Percentiles rank a stretch among this genome's conserved stretches.
Conservation (phyloP, 73 alveolate species). For the Stentor coeruleus region DNA sequence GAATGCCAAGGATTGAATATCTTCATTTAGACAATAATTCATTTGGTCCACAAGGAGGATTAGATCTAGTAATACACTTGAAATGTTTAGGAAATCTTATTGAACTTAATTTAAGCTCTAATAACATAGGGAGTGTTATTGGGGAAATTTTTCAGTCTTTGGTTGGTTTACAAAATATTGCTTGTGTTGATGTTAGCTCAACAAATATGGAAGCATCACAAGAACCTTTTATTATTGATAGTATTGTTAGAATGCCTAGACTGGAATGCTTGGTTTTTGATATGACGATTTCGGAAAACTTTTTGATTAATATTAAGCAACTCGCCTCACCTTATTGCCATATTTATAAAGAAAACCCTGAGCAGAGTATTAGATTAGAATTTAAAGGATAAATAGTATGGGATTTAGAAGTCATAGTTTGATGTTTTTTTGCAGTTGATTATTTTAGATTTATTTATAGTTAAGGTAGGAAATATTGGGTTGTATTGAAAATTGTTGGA, state of each 20-base stretch:
- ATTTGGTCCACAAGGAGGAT: not conserved
- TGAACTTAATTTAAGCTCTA: not conserved
- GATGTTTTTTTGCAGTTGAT: too few relatives aligned
- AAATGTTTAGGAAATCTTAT: too few relatives aligned
- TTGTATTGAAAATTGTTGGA: too few relatives aligned
- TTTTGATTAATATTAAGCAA: too few relatives aligned
- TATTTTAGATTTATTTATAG: too few relatives aligned
- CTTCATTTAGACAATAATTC: not conserved
- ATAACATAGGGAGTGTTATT: not conserved
- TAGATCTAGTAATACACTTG: not conserved
- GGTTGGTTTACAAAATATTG: too few relatives aligned
- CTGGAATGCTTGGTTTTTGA: not conserved
- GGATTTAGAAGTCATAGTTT: too few relatives aligned
- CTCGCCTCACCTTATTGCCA: not conserved
- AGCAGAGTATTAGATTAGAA: not conserved
- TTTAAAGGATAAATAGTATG: too few relatives aligned
- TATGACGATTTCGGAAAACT: not conserved
- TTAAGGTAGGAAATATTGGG: too few relatives aligned
- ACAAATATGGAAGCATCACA: not conserved
- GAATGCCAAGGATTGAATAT: not conserved
- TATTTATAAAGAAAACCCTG: not conserved
- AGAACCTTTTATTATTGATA: not conserved
- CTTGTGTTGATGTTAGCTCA: not conserved
- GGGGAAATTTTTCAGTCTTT: not conserved
- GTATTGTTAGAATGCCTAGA: not conserved